These are phyloP conservation scores for Flaveria trinervia DNA, from an alignment of 129 eudicot genomes.

Conservation along the genomic window DNA sequence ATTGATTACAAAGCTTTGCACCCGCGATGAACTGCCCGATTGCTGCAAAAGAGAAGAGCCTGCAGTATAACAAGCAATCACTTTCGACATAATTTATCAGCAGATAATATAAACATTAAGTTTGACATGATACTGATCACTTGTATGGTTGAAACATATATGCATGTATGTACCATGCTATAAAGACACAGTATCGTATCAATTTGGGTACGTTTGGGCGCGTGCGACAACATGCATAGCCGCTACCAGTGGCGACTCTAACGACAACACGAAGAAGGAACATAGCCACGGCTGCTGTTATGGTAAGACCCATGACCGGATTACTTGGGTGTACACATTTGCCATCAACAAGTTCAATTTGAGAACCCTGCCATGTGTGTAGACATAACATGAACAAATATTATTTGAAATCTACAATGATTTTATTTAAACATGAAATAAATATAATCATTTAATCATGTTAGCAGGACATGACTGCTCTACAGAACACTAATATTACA, in stretches of 20 bases:
- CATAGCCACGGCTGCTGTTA: slow-evolving; percentile 19
- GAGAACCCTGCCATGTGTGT: slow-evolving; percentile 20
- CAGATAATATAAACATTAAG: background rate
- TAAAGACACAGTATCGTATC: slow-evolving; percentile 22
- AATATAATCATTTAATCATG: too few species aligned
- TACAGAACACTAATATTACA: too few species aligned
- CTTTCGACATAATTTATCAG: background rate
- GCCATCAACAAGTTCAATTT: background rate
- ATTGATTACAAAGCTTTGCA: slow-evolving; percentile 18
- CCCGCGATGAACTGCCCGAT: slow-evolving; percentile 26
- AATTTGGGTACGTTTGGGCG: slow-evolving; percentile 27
- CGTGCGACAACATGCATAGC: slow-evolving; percentile 28
- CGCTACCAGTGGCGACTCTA: slow-evolving; percentile 32
- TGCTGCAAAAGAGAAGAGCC: slow-evolving; percentile 30
- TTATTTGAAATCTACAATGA: background rate
- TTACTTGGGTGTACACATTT: slow-evolving; percentile 25
- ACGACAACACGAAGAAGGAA: slow-evolving; percentile 31
- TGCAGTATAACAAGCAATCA: background rate
- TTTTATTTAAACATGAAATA: too few species aligned
- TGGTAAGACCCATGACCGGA: slow-evolving; percentile 7
- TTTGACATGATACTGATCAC: too few species aligned
- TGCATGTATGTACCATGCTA: slow-evolving; percentile 21
- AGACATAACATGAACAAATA: background rate
- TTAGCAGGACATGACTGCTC: too few species aligned
- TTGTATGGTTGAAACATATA: too few species aligned